Evolutionary conservation across 2,329 filamentous ascomycete genomes (phyloP).

Genomic region (Ophiostoma piceae): DNA sequence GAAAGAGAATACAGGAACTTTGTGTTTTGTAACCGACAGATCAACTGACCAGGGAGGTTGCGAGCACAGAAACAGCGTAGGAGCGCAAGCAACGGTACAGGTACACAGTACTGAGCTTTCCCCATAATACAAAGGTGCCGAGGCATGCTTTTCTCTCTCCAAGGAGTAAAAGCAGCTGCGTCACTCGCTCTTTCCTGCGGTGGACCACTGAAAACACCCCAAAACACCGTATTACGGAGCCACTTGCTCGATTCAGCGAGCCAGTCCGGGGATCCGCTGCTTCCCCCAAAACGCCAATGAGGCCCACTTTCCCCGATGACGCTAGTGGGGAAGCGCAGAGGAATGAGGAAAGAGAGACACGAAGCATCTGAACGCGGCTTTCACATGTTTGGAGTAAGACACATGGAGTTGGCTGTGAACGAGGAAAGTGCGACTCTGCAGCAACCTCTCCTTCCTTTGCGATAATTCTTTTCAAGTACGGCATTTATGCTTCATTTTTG

Average conservation of each 20-base stretch:
- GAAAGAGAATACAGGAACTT: neutral
- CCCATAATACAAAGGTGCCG: slow-evolving; percentile 17
- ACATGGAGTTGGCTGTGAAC: neutral
- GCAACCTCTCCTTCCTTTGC: no score
- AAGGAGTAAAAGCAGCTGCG: slow-evolving; percentile 8
- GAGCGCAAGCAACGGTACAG: neutral
- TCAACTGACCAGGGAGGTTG: neutral
- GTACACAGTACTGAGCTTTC: neutral
- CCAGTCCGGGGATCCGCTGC: slow-evolving; percentile 14
- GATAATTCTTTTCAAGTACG: no score
- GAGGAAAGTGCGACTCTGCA: neutral
- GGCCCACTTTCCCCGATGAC: slow-evolving; percentile 7
- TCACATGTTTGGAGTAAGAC: slow-evolving; percentile 14
- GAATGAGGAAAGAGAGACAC: neutral
- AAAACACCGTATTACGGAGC: neutral
- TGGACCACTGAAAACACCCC: neutral
- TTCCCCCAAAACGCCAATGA: slow-evolving; percentile 9
- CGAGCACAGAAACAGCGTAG: neutral
- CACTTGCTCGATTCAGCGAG: slow-evolving; percentile 12
- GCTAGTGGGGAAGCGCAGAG: slow-evolving; percentile 6
- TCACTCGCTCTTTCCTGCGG: neutral
- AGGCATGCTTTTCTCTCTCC: neutral
- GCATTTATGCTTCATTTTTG: neutral
- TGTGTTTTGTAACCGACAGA: slow-evolving; percentile 10
- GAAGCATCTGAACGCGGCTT: slow-evolving; percentile 11